Evolutionary conservation across 371 early-diverging fungal species (phyloP).

Genomic region (Mucor lusitanicus): DNA sequence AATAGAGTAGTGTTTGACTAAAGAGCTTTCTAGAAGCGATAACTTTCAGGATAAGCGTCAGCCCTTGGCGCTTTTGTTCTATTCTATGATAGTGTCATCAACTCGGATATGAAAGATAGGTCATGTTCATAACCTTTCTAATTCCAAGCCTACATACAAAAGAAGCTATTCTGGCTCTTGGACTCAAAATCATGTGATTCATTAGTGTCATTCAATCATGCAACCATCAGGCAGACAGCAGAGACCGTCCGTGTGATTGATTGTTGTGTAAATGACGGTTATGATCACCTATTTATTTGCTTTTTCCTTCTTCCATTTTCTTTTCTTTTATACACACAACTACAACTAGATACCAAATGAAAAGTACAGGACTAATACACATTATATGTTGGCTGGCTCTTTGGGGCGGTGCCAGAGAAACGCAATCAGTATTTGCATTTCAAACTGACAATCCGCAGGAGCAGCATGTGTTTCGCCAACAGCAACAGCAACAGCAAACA

Average conservation of each 20-base stretch:
- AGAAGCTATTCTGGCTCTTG: too few species aligned
- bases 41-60: too few species aligned
- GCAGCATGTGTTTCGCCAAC: background rate
- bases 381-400: background rate
- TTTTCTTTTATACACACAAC: background rate
- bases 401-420: background rate
- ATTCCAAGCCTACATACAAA: too few species aligned
- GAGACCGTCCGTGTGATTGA: background rate
- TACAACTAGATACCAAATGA: background rate
- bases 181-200: background rate
- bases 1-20: too few species aligned
- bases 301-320: background rate
- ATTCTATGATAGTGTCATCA: too few species aligned
- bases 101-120: too few species aligned
- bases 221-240: background rate
- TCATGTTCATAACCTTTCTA: too few species aligned
- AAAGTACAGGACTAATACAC: background rate
- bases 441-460: background rate
- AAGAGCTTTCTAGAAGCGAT: too few species aligned
- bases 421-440: background rate
- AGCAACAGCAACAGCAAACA: background rate
- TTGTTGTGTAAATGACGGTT: background rate
- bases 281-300: background rate
- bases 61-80: too few species aligned
- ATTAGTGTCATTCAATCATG: background rate